Base-by-base conservation (phyloP, 1,284 basidiomycete genomes). In the Sporisorium exsertum region DNA sequence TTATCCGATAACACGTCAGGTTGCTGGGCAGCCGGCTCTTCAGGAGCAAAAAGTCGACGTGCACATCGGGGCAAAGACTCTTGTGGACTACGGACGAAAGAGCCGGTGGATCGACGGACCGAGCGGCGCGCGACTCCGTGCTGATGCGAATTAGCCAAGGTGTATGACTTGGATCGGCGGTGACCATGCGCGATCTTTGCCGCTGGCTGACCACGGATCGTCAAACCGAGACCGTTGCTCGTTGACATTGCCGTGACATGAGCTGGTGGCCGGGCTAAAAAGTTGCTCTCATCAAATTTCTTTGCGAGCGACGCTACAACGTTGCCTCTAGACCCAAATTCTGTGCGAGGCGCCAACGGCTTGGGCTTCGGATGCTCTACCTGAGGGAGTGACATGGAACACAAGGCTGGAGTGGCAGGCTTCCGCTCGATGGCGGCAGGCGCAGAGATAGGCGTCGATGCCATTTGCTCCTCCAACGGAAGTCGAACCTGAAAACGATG, bases 241-340 rank as follows among this genome's bases (percentile, higher is more conserved):
- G 60, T 46, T 5, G 68, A 27, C 54, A 64, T 18, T 2, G 52
- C 64, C 7, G 70, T 37, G 20, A 59, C 27, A 40, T 71, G 64
- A 6, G 67, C n/a, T n/a, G 64, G 73, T 1, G 65, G 66, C 5
- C 65, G 58, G 3, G 65, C 33, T 9, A 67, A 58, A 24, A 70
- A 71, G 50, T 63, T 58, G 16, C 52, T 59, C 1, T 67, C 67
- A 26, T 72, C 73, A 20, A 76, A 76, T 35, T 68, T 67, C 58
- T 64, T 76, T 5, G 73, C 73, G 7, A 71, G 61, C 27, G 73
- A 76, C 2, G 73, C 73, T 3, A 76, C 73, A 22, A 59, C 52
- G 18, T 71, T 71, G 16, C 66, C 63, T 22, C 53, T 43, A 6
- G 46, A 37, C 15, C 45, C 40, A 7, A 22, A 22, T 0, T 64